Evolutionary conservation across 148 eudicot species (phyloP).

Genomic region (Rhododendron ferrugineum): DNA sequence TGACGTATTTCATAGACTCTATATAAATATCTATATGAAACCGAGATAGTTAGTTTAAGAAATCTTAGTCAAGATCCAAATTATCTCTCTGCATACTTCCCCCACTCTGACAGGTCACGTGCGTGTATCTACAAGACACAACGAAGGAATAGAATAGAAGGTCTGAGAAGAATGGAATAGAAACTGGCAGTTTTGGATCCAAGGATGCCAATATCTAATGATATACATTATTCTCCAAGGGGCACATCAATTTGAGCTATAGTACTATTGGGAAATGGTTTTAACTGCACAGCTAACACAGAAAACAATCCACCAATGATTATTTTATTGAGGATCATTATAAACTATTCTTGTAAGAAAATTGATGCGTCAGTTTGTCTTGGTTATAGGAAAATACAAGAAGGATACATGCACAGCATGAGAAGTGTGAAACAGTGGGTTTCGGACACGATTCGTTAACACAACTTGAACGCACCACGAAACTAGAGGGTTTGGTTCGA

Average conservation of each 20-base stretch:
- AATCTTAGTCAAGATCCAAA: constrained; percentile 3
- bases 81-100: neutral
- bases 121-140: constrained; percentile 17
- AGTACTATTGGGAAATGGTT: constrained; percentile 4
- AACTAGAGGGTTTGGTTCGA: constrained; percentile 2
- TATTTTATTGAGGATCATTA: constrained; percentile 2
- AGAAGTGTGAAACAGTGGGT: constrained; percentile 23
- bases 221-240: neutral
- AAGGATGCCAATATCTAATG: constrained; percentile 11
- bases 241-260: neutral
- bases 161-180: constrained; percentile 53
- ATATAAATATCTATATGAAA: too few species aligned
- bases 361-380: constrained; percentile 31
- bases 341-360: constrained; percentile 16
- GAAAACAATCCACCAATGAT: constrained; percentile 12
- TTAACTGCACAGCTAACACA: neutral
- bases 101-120: constrained; percentile 20
- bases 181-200: constrained; percentile 38
- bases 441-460: neutral
- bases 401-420: constrained; percentile 19
- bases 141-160: constrained; percentile 53
- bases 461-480: neutral
- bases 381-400: constrained; percentile 21
- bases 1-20: neutral
- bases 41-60: too few species aligned